Evolutionary conservation across 1,139 yeast species (phyloP).

Genomic region (Hemisphaericaspora xylanilytica): DNA sequence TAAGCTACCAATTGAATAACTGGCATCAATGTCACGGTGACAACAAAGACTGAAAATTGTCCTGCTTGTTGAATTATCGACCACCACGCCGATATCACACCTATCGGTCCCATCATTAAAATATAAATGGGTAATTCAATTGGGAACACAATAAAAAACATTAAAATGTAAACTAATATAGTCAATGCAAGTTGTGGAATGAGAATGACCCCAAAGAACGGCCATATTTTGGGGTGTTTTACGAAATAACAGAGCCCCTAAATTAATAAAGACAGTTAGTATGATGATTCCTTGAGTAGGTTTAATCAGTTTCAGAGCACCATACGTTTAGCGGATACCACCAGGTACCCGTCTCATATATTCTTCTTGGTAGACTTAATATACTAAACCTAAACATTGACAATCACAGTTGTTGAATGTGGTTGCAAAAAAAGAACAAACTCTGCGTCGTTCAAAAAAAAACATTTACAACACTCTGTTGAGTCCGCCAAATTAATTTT

Average conservation of each 20-base stretch:
- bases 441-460: no score
- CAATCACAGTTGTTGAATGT: background rate
- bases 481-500: no score
- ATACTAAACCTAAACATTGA: background rate
- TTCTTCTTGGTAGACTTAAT: background rate
- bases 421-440: background rate
- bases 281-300: constrained; percentile 7
- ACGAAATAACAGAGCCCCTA: constrained; percentile 48
- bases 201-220: constrained; percentile 44
- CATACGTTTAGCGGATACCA: constrained; percentile 29
- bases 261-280: constrained; percentile 2
- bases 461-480: no score
- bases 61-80: constrained; percentile 53
- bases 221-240: constrained; percentile 50
- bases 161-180: constrained; percentile 36
- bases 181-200: constrained; percentile 52
- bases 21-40: constrained; percentile 54
- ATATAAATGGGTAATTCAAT: constrained; percentile 45
- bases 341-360: constrained; percentile 20
- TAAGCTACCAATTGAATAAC: constrained; percentile 54
- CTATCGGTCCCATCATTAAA: constrained; percentile 54
- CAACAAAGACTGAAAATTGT: constrained; percentile 48
- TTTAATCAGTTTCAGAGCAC: constrained; percentile 1
- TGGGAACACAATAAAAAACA: constrained; percentile 46
- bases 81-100: constrained; percentile 53